Base-by-base conservation (phyloP, 2,329 filamentous ascomycete species). In the Neofusicoccum parvum region DNA sequence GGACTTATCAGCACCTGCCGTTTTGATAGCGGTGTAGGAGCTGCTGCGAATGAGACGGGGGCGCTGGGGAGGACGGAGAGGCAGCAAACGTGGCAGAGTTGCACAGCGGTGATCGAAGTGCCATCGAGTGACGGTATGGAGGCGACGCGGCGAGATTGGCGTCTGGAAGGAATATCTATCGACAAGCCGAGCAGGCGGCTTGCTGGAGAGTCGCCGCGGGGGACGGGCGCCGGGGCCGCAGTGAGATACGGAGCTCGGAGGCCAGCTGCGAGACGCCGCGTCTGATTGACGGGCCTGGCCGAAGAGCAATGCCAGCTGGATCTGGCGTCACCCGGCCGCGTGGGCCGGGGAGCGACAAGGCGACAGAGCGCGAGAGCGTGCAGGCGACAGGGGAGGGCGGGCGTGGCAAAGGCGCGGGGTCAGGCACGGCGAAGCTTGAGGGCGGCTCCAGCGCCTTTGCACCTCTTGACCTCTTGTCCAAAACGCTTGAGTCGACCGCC, bases 401-500 rank as follows among this genome's bases (percentile, higher is more conserved):
- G 15, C 14, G 41, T 11, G 6, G 15, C 15, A 7, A 6, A n/a
- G 39, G 20, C 39, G 41, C 54, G 39, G 54, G 54, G 41, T 36
- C 56, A 36, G n/a, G 15, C 41, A 37, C 39, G 53, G 56, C 56
- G 56, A 59, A 45, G 56, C 56, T 60, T 60, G 56, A 37, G n/a
- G 32, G 56, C 56, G 5, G 56, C 56, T 14, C 43, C 41, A 36
- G 37, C 11, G 11, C 3, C 37, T 15, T 12, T 4, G 36, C 37
- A 39, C 32, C 37, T 41, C 37, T 60, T 20, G 56, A 41, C 11
- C 39, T 48, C 56, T 60, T 60, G 56, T 17, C 14, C 56, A 48
- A 59, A 60, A 60, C 56, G 56, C 56, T 60, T 60, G 41, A 37
- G 27, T 60, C 27, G 56, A 60, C 56, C 14, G 53, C 53, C 39